A percentile compares a stretch with the other conserved stretches of the same genome.
Evolutionary conservation across 1,284 basidiomycete species (phyloP).

Genomic region (Bondarzewia mesenterica): DNA sequence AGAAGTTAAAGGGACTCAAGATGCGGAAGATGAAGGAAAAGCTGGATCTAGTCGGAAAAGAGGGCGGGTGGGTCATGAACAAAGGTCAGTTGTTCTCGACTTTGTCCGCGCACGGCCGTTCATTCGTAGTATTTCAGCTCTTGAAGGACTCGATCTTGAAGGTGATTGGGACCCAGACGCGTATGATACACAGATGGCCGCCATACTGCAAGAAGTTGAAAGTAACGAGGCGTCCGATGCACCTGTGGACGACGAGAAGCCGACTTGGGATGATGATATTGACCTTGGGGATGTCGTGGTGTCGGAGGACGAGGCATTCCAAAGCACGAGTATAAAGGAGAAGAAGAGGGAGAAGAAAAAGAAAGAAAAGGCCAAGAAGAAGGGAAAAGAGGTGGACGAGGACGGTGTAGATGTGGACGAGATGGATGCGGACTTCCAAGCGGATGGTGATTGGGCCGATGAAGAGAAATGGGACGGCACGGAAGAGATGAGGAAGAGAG

Average conservation of each 20-base stretch:
- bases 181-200: constrained; percentile 73
- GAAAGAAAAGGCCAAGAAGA: constrained; percentile 33
- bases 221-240: constrained; percentile 30
- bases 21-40: constrained; percentile 76
- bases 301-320: constrained; percentile 25
- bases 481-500: constrained; percentile 78
- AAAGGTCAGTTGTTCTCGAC: constrained; percentile 30
- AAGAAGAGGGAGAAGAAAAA: constrained; percentile 45
- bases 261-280: constrained; percentile 85
- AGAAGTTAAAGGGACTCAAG: constrained; percentile 75
- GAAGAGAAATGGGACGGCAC: constrained; percentile 74
- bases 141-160: constrained; percentile 63
- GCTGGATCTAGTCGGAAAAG: constrained; percentile 61
- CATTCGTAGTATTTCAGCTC: constrained; percentile 27
- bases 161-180: constrained; percentile 78
- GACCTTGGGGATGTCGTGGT: constrained; percentile 65
- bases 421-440: constrained; percentile 51
- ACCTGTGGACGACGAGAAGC: constrained; percentile 52
- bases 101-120: neutral
- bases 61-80: constrained; percentile 45
- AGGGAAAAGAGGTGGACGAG: constrained; percentile 28
- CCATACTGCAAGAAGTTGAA: constrained; percentile 58
- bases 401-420: constrained; percentile 50
- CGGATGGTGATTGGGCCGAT: constrained; percentile 21
- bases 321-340: constrained; percentile 41